Percentiles rank a stretch among this genome's conserved stretches.
Evolutionary conservation across 2,329 filamentous ascomycete genomes (phyloP).

Genomic region (Fusarium acutatum): DNA sequence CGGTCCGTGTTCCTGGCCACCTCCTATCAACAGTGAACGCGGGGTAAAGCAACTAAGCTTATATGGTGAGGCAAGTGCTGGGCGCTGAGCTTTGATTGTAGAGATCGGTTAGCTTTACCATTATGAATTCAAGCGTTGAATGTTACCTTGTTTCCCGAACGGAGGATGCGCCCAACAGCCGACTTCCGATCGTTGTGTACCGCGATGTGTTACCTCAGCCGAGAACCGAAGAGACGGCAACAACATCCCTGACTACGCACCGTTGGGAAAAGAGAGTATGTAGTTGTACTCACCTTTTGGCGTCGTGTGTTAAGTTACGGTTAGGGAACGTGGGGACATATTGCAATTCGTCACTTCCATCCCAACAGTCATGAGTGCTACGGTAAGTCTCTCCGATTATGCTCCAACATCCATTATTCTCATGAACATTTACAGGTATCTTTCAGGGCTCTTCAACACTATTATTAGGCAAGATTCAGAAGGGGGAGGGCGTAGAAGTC

Average conservation of each 20-base stretch:
- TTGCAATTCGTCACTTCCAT: not conserved
- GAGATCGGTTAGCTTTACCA: not conserved
- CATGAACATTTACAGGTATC: not conserved
- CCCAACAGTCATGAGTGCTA: not conserved
- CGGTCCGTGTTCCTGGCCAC: not conserved
- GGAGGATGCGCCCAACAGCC: not conserved
- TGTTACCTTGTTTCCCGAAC: not conserved
- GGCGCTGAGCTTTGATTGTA: accelerated
- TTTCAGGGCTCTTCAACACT: not conserved
- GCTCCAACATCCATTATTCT: not conserved
- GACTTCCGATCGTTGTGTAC: not conserved
- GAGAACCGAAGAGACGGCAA: not conserved
- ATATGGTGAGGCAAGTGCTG: not conserved
- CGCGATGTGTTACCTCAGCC: not conserved
- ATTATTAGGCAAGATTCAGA: not conserved
- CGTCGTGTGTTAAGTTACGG: not conserved
- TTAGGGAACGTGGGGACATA: not conserved
- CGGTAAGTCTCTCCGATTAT: not conserved
- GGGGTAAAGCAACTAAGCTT: not conserved
- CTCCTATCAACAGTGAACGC: not conserved
- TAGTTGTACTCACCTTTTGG: no score
- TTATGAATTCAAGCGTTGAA: not conserved
- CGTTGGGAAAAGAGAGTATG: not conserved
- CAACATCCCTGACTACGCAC: not conserved
- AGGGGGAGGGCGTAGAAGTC: not conserved